Evolutionary conservation across 1,284 basidiomycete genomes (phyloP).

Genomic region (Fomitiporia mediterranea): DNA sequence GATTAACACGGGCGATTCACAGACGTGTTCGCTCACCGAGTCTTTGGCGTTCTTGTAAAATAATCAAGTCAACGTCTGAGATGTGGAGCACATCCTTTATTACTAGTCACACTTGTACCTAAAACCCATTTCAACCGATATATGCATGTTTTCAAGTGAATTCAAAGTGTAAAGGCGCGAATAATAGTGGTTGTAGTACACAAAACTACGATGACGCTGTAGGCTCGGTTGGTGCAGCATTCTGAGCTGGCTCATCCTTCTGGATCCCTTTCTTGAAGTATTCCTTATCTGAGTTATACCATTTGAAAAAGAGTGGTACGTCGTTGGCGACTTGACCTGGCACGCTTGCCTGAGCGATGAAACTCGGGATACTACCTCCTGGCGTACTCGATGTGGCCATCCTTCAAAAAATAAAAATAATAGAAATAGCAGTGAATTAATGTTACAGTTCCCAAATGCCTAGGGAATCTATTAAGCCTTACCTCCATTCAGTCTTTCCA

Average conservation of each 20-base stretch:
- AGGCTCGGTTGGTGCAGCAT: not conserved
- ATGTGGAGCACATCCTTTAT: constrained; percentile 9
- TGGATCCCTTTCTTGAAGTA: constrained; percentile 16
- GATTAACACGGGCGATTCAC: constrained; percentile 31
- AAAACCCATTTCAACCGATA: not conserved
- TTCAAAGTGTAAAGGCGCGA: not conserved
- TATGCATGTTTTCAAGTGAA: not conserved
- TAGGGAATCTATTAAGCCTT: not conserved
- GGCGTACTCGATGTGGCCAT: constrained; percentile 76
- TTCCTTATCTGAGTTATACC: constrained; percentile 32
- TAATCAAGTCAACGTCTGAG: constrained; percentile 3
- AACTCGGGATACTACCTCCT: constrained; percentile 62
- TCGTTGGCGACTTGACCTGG: constrained; percentile 63
- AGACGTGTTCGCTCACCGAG: constrained; percentile 20
- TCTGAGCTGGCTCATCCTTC: not conserved
- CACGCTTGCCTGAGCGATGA: constrained; percentile 55
- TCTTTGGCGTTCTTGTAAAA: constrained; percentile 24
- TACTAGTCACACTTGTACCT: not conserved
- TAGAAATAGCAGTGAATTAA: not conserved
- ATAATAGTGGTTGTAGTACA: not conserved
- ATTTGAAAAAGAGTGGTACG: constrained; percentile 57
- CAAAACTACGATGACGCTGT: not conserved
- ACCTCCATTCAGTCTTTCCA: constrained; percentile 66
- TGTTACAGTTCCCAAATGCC: not conserved
- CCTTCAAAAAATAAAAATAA: constrained; percentile 9